A percentile compares a stretch with the other conserved stretches of the same genome.
phyloP scores from a whole-genome alignment of 2,329 filamentous ascomycete genomes.

The Fusarium aywerte region DNA sequence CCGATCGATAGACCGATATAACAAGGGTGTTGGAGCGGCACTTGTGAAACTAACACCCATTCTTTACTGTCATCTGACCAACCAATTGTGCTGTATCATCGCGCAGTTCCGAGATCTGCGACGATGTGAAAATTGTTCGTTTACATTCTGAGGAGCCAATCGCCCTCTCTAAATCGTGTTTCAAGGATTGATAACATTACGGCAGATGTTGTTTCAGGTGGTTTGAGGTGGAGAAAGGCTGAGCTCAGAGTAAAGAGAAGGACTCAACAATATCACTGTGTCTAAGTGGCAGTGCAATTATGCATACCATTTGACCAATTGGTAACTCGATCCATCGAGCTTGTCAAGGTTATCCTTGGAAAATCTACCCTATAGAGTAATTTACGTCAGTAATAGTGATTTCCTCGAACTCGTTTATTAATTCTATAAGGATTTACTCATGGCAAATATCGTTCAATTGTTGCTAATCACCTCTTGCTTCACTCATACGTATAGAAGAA shows the following conservation, averaged over 20 bases:
- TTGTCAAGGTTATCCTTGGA: no score
- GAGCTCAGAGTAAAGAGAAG: neutral
- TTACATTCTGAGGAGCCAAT: slow-evolving; percentile 2
- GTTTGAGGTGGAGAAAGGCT: neutral
- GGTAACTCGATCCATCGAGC: no score
- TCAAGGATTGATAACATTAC: neutral
- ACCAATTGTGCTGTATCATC: slow-evolving; percentile 3
- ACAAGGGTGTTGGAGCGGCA: neutral
- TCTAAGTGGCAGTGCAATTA: neutral
- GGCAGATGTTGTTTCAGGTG: slow-evolving; percentile 15
- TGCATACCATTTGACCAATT: accelerated
- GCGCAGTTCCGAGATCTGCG: slow-evolving; percentile 16
- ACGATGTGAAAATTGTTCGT: neutral
- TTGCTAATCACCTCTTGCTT: no score
- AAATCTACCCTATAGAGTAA: neutral
- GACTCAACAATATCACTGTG: neutral
- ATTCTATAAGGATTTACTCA: no score
- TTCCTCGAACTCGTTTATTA: no score
- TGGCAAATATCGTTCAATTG: no score
- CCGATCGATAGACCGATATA: slow-evolving; percentile 1
- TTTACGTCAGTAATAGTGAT: no score
- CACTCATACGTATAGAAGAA: no score
- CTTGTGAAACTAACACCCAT: neutral
- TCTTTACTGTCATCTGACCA: neutral
- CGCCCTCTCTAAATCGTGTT: neutral